These are phyloP conservation scores for Plantago lanceolata DNA, from an alignment of 305 asterid genomes.

Conservation along the genomic window DNA sequence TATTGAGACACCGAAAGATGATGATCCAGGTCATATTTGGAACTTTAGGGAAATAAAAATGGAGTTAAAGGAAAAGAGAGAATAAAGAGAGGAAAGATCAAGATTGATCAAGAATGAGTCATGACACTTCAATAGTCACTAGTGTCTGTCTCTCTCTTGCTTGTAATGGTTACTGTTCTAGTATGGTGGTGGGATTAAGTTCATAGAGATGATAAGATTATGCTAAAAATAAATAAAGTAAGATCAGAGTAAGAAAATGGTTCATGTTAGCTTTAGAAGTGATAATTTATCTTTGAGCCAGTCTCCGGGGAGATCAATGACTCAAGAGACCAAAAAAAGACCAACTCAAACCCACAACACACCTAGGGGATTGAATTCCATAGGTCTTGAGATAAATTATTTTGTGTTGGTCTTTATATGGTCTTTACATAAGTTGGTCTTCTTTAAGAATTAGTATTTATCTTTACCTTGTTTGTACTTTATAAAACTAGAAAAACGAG, in stretches of 20 bases:
- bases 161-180: slow-evolving; percentile 8
- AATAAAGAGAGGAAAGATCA: background rate
- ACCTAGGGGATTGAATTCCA: no score
- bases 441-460: no score
- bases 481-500: no score
- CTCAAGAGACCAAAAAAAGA: no score
- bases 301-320: no score
- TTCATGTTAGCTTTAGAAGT: background rate
- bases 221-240: background rate
- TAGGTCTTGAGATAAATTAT: no score
- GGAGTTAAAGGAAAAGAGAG: slow-evolving; percentile 9
- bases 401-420: no score
- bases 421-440: no score
- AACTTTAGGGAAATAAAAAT: background rate
- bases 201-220: background rate
- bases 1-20: background rate
- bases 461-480: no score
- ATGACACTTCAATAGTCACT: slow-evolving; percentile 9
- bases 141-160: background rate
- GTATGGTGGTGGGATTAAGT: background rate
- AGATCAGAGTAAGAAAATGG: background rate
- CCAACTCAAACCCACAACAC: no score
- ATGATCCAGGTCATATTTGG: background rate
- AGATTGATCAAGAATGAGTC: slow-evolving; percentile 8
- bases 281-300: no score